phyloP scores from a whole-genome alignment of 163 green algal species.

The Scenedesmus sp. region DNA sequence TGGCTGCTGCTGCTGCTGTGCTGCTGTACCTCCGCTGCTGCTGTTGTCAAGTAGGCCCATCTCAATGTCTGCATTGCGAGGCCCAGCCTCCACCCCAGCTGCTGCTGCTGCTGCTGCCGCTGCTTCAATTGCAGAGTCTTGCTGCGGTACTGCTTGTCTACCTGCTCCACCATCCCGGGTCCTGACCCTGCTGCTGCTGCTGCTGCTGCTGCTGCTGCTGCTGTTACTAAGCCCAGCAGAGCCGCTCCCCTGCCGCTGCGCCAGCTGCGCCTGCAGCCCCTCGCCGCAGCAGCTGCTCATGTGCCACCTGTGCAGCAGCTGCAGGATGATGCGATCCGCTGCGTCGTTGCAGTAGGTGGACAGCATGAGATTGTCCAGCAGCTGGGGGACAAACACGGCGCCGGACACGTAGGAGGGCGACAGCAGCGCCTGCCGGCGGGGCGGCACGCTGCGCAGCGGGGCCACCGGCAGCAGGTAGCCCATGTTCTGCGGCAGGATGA shows the following conservation, averaged over 20 bases:
- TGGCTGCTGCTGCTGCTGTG: not conserved
- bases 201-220: constrained; percentile 20
- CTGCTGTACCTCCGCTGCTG: not conserved
- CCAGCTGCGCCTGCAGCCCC: not conserved
- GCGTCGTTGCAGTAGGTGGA: constrained; percentile 43
- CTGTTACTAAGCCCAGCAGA: not conserved
- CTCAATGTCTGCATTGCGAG: not conserved
- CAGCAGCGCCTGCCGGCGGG: not conserved
- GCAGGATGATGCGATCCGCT: constrained; percentile 36
- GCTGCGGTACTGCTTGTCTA: not conserved
- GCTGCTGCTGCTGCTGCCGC: constrained; percentile 30
- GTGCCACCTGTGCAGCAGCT: constrained; percentile 50
- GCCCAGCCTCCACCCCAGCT: not conserved
- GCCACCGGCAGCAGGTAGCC: constrained; percentile 30
- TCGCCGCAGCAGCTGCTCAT: constrained; percentile 9
- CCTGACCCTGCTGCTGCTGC: not conserved
- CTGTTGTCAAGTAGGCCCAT: not conserved
- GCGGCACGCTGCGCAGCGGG: not conserved
- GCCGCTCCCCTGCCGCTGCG: not conserved
- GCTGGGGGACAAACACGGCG: constrained; percentile 23
- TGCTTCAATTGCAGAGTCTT: not conserved
- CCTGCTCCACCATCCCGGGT: too few species aligned
- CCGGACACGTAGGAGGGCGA: constrained; percentile 39
- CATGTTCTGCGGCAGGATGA: constrained; percentile 44
- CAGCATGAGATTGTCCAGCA: constrained; percentile 43